phyloP scores from a whole-genome alignment of 257 asterid genomes.

The Linderniella brevidens region DNA sequence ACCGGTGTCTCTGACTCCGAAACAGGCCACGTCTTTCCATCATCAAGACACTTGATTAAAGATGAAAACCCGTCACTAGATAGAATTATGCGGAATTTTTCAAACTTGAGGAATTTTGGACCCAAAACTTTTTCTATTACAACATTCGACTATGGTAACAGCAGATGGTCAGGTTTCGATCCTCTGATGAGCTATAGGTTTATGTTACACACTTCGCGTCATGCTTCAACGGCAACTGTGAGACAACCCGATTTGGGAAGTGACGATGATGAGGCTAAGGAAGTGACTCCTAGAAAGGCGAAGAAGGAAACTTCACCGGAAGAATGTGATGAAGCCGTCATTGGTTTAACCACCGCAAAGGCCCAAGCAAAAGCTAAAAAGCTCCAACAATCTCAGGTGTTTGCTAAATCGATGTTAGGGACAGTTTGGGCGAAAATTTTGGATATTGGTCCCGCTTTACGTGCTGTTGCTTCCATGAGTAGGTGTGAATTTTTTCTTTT shows the following conservation, averaged over 20 bases:
- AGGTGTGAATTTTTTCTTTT: constrained; percentile 34
- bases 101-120: constrained; percentile 18
- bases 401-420: constrained; percentile 26
- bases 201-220: constrained; percentile 25
- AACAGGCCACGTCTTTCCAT: constrained; percentile 17
- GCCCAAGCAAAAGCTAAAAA: constrained; percentile 73
- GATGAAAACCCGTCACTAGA: constrained; percentile 15
- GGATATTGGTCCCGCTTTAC: constrained; percentile 70
- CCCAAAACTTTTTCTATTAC: constrained; percentile 18
- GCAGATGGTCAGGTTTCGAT: constrained; percentile 16
- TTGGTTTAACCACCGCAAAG: constrained; percentile 63
- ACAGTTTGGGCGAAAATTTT: constrained; percentile 47
- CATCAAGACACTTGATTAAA: constrained; percentile 12
- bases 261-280: constrained; percentile 44
- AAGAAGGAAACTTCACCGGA: constrained; percentile 80
- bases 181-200: constrained; percentile 19
- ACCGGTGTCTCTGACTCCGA: constrained; percentile 22
- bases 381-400: constrained; percentile 45
- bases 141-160: constrained; percentile 16
- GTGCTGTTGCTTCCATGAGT: constrained; percentile 74
- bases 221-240: constrained; percentile 58
- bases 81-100: constrained; percentile 14
- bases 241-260: constrained; percentile 46
- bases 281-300: constrained; percentile 26
- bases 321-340: constrained; percentile 91